phyloP scores from a whole-genome alignment of 805 yeast species.

The Hanseniaspora occidentalis region DNA sequence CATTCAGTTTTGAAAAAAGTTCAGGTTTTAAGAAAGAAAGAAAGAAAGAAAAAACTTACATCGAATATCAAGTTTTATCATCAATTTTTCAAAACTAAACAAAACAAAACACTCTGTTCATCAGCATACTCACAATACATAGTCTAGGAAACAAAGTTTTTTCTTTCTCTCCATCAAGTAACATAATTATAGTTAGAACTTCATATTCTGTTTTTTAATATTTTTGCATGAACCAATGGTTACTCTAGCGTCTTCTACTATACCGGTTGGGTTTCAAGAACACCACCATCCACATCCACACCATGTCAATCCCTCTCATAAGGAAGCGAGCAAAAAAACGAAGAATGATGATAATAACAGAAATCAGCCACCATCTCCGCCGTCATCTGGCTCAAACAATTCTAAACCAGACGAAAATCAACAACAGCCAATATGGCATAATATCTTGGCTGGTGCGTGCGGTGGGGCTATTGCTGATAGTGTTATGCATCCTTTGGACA shows the following conservation, averaged over 20 bases:
- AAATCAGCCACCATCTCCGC: conserved; percentile 37
- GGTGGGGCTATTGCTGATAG: conserved; percentile 94
- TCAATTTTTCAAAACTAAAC: neutral
- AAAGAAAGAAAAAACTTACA: neutral
- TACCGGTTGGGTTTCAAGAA: no score
- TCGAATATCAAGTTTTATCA: no score
- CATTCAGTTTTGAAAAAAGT: no score
- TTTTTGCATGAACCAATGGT: no score
- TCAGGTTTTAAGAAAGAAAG: neutral
- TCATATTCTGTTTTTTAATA: no score
- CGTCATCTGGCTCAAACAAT: conserved; percentile 76
- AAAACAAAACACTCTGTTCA: neutral
- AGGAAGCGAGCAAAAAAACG: neutral
- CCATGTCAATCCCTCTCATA: no score
- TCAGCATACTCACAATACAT: no score
- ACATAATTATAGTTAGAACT: no score
- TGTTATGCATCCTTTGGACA: conserved; percentile 89
- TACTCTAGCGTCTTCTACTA: no score
- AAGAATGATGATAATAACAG: neutral
- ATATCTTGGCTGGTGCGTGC: conserved; percentile 82
- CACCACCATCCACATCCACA: no score
- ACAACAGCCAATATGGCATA: conserved; percentile 33
- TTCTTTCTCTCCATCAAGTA: no score
- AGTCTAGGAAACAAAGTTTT: no score
- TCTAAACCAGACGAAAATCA: conserved; percentile 75